A percentile compares a stretch with the other conserved stretches of the same genome.
phyloP scores from a whole-genome alignment of 805 yeast species.

The Pichia occidentalis region DNA sequence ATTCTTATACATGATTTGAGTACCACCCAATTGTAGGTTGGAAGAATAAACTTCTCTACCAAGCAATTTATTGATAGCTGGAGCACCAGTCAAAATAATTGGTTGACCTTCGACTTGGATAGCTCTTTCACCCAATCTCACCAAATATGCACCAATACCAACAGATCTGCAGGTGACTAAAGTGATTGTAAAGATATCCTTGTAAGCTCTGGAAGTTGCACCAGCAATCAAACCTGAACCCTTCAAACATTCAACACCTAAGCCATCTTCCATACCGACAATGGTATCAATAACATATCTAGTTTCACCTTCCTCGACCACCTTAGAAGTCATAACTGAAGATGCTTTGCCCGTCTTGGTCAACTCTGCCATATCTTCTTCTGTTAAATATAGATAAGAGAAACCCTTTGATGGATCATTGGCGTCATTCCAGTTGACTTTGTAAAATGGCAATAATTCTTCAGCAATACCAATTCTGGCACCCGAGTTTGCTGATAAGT shows the following conservation, averaged over 20 bases:
- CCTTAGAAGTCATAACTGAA: conserved; percentile 65
- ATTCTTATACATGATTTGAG: conserved; percentile 95
- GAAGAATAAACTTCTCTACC: conserved; percentile 98
- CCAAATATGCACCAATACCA: conserved; percentile 99
- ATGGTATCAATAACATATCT: conserved; percentile 77
- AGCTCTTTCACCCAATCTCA: conserved; percentile 97
- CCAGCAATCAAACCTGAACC: conserved; percentile 99
- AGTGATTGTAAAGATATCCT: conserved; percentile 96
- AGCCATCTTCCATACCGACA: conserved; percentile 90
- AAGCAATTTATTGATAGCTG: conserved; percentile 91
- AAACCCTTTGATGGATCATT: conserved; percentile 78
- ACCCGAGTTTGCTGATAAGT: conserved; percentile 97
- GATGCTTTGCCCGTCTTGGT: conserved; percentile 54
- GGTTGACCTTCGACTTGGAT: conserved; percentile 99
- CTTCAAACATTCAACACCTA: conserved; percentile 96
- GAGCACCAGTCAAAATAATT: conserved; percentile 97
- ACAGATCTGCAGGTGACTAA: conserved; percentile 99
- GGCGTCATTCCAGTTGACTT: conserved; percentile 88
- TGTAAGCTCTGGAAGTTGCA: conserved; percentile 95
- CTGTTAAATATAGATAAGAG: conserved; percentile 74
- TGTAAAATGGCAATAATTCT: conserved; percentile 80
- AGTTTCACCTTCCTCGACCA: conserved; percentile 79
- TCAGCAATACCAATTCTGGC: conserved; percentile 99
- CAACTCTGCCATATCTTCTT: conserved; percentile 53
- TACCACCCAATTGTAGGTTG: conserved; percentile 97